Evolutionary conservation across 2,329 filamentous ascomycete species (phyloP), one percentile per base, ranked within the genome.

Genomic region (Penicillium janthinellum): DNA sequence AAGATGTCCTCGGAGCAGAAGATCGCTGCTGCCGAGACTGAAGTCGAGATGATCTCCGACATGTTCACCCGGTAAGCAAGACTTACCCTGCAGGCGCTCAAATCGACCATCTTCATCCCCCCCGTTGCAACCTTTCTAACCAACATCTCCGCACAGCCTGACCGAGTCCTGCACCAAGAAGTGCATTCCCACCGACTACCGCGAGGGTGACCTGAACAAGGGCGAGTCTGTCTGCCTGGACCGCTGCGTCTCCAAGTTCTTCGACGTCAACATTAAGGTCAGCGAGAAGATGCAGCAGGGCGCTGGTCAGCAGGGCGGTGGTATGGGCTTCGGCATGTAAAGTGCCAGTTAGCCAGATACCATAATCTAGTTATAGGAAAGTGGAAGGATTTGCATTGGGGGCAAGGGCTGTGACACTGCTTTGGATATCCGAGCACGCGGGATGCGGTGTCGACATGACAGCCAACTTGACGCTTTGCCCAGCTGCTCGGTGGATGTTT

Each of bases 161-260:
- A 89, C 92, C 73, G 88, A 91, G 79, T 90, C 91, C 64, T 99
- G 95, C 86, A 88, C 90, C 68, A 88, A 90, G 77, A 99, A 99
- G 84, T 99, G 95, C 81, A 86, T 99, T 70, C 94, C 94, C 64
- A 84, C 82, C 73, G 88, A 94, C 72, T 99, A 98, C 87, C 92
- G 92, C 77, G 95, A 99, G 83, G 88, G 86, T 77, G 94, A 99
- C 71, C 88, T 99, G 73, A 96, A 97, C 87, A 99, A 99, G 83
- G 96, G 93, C 84, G 95, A 99, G 81, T 92, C 90, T 69, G 95
- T 99, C 71, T 99, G 96, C 83, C 88, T 99, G 70, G 95, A 99
- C 82, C 91, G 95, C 73, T 99, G 96, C 81, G 91, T 96, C 59
- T 86, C 90, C 75, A 99, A 99, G 83, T 99, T 98, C 84, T 97